Evolutionary conservation across 306 rosid species (phyloP), one percentile per base, ranked within the genome.

Genomic region (Arachis hypogaea): DNA sequence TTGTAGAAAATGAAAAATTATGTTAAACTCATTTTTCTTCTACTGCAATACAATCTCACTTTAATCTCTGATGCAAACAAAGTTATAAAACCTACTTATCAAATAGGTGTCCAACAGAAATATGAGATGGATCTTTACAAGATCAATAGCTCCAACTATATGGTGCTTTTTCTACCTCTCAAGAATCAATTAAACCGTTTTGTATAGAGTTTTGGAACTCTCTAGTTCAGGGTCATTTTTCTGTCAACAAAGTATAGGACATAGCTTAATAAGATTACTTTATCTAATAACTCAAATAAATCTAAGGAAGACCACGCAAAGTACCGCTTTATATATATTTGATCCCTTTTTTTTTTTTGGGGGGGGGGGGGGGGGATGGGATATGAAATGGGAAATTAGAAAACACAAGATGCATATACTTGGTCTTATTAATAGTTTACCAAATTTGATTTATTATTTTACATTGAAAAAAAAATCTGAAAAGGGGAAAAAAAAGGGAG

Each of bases 141-240:
- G 33, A 40, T 59, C 12, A 9, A 55, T 66, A 59, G 14, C 5
- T 29, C 55, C 60, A 70, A 59, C 9, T 45, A 4, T 4, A 16
- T 56, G 30, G 68, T 22, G 46, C 65, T 62, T 40, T 47, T 42
- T 4, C 57, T 51, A 7, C 51, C 51, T 3, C 12, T 49, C 11
- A 49, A 10, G 5, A 49, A 49, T 5, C 11, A 11, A 0, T 5
- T 10, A 2, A 9, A 49, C 52, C 14, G 10, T 47, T 47, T 47
- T 46, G 78, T 67, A 6, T 74, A 78, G 41, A 78, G 69, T 57
- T 78, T 78, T 4, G 78, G 82, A 40, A 57, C 82, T 78, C 51
- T 50, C 72, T 52, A 78, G 46, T 44, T 66, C 51, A 7, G 51
- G 10, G 10, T 46, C 10, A 46, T 16, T 16, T 8, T 1, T 1